Evolutionary conservation across 352 stramenopile species (phyloP).

Genomic region (Phytophthora capsici): DNA sequence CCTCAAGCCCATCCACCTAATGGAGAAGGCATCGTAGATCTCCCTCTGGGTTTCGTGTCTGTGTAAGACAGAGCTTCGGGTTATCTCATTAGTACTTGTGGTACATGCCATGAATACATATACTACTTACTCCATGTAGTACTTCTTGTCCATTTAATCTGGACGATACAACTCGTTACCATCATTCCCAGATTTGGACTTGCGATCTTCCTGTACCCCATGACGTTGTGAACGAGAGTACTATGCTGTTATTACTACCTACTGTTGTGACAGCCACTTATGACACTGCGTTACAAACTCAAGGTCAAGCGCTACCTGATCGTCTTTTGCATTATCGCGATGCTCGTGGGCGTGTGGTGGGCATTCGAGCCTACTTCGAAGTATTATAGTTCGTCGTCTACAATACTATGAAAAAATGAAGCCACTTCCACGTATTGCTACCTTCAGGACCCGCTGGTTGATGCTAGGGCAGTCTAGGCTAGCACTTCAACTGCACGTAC

Average conservation of each 20-base stretch:
- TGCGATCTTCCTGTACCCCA: slow-evolving; percentile 1
- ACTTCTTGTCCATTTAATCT: too few species aligned
- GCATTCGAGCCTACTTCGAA: too few species aligned
- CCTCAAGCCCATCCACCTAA: slow-evolving; percentile 98
- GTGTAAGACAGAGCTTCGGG: too few species aligned
- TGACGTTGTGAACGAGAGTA: background rate
- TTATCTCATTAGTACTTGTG: background rate
- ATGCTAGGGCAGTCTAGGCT: too few species aligned
- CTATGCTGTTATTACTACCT: background rate
- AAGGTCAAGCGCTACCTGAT: slow-evolving; percentile 26
- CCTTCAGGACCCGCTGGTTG: too few species aligned
- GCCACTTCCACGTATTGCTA: too few species aligned
- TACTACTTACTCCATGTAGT: background rate
- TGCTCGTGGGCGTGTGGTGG: slow-evolving; percentile 20
- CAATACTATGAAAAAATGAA: too few species aligned
- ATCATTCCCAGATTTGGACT: background rate
- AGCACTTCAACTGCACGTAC: too few species aligned
- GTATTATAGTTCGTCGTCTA: too few species aligned
- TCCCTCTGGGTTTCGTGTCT: background rate
- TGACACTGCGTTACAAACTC: slow-evolving; percentile 18
- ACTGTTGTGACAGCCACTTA: slow-evolving; percentile 20
- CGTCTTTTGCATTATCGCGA: slow-evolving; percentile 12
- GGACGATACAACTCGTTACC: background rate
- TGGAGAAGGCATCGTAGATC: slow-evolving; percentile 94
- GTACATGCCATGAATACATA: slow-evolving; percentile 13